Evolutionary conservation across 305 asterid species (phyloP).

Genomic region (Fraxinus platypoda): DNA sequence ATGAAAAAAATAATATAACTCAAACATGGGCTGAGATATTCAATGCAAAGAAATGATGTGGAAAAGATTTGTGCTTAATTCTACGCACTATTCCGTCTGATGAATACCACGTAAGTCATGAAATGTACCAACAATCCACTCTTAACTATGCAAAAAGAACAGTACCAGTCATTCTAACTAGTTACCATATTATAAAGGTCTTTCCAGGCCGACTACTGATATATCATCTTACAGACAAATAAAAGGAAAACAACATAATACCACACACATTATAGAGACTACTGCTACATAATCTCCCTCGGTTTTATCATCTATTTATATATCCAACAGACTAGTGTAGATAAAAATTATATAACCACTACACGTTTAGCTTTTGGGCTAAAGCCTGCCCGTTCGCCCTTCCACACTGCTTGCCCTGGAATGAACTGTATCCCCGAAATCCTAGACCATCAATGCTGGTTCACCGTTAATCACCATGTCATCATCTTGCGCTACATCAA

Average conservation of each 20-base stretch:
- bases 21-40: background rate
- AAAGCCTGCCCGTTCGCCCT: background rate
- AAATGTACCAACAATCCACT: background rate
- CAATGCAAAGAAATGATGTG: background rate
- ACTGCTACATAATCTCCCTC: background rate
- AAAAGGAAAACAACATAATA: background rate
- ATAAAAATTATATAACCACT: background rate
- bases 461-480: background rate
- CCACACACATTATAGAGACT: background rate
- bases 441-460: constrained; percentile 23
- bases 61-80: background rate
- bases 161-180: background rate
- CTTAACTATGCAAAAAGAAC: background rate
- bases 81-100: background rate
- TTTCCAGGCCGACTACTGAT: background rate
- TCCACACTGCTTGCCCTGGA: background rate
- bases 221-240: background rate
- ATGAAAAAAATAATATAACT: too few relatives aligned
- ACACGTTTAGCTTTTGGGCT: background rate
- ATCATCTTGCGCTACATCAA: constrained; percentile 2
- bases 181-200: background rate
- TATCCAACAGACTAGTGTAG: background rate
- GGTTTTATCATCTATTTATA: background rate
- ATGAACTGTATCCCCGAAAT: constrained; percentile 18
- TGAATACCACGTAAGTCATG: background rate